Evolutionary conservation across 2,329 filamentous ascomycete genomes (phyloP), one percentile per base, ranked within the genome.

Genomic region (Chaetoscypha palmicola): DNA sequence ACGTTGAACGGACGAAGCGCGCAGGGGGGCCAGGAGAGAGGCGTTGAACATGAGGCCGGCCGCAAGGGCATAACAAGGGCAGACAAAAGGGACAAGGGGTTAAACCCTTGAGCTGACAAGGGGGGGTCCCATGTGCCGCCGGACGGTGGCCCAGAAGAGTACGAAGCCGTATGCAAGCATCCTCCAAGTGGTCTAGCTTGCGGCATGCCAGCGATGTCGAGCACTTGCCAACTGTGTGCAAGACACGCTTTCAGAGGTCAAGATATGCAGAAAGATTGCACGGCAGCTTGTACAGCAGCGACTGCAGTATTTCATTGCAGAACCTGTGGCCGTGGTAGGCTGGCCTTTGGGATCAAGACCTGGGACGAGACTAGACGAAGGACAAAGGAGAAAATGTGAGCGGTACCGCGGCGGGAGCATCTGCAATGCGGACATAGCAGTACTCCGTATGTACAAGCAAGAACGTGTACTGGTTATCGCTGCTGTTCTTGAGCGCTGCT

Each of bases 71-170:
- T 32, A 5, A 34, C n/a, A 16, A 28, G 24, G 38, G 38, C 16
- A 22, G 21, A 22, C 9, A 22, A 14, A 24, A 17, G n/a, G 22
- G 38, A 21, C 20, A 14, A 32, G 12, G 30, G 11, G 17, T 19
- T 14, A 16, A 4, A 16, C 3, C 32, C n/a, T 11, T 30, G 38
- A 31, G 12, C 30, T 38, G 41, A 46, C 47, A 19, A 52, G 47
- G 54, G 52, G 51, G 44, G 24, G 45, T 36, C 43, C 47, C 44
- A 42, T 53, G 53, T 54, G 49, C 51, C 49, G 53, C 43, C 50
- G 50, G 51, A 44, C 49, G 35, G 44, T 44, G 41, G 38, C 46
- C 48, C 43, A 49, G 53, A 56, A 43, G 26, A 41, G 52, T 45
- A 45, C 23, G 28, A 47, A 51, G 42, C 51, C 52, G 52, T 46